phyloP scores from a whole-genome alignment of 2,329 filamentous ascomycete genomes.

The Phaeosphaeria sp. region DNA sequence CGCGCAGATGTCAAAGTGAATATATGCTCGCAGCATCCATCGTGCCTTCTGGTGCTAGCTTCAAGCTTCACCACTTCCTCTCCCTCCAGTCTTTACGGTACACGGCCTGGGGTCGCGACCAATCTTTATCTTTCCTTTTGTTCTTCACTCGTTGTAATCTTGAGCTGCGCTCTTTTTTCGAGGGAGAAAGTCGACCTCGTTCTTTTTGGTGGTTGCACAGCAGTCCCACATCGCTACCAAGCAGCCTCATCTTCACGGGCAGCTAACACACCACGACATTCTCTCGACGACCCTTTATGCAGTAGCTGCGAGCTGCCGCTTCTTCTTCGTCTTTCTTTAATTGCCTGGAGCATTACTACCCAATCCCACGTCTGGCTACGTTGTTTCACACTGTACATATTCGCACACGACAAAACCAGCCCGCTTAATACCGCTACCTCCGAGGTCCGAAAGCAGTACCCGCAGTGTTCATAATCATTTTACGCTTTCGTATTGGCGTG shows the following conservation, averaged over 20 bases:
- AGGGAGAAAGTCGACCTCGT: conserved; percentile 11
- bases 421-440: conserved; percentile 9
- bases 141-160: conserved; percentile 24
- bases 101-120: conserved; percentile 32
- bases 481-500: conserved; percentile 17
- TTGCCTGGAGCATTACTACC: conserved; percentile 34
- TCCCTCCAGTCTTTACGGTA: conserved; percentile 14
- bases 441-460: conserved; percentile 10
- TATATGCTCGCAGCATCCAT: conserved; percentile 40
- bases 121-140: conserved; percentile 15
- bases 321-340: conserved; percentile 19
- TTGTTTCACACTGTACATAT: conserved; percentile 28
- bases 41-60: conserved; percentile 23
- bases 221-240: conserved; percentile 5
- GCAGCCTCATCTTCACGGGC: conserved; percentile 9
- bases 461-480: conserved; percentile 10
- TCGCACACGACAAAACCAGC: conserved; percentile 10
- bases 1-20: conserved; percentile 37
- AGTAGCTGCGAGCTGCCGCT: conserved; percentile 34
- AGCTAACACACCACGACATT: conserved; percentile 11
- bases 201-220: conserved; percentile 20
- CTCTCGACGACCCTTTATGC: conserved; percentile 21
- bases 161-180: conserved; percentile 43
- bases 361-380: conserved; percentile 41
- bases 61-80: conserved; percentile 30